Evolutionary conservation across 768 basidiomycete species (phyloP).

Genomic region (Cytidiella melzeri): DNA sequence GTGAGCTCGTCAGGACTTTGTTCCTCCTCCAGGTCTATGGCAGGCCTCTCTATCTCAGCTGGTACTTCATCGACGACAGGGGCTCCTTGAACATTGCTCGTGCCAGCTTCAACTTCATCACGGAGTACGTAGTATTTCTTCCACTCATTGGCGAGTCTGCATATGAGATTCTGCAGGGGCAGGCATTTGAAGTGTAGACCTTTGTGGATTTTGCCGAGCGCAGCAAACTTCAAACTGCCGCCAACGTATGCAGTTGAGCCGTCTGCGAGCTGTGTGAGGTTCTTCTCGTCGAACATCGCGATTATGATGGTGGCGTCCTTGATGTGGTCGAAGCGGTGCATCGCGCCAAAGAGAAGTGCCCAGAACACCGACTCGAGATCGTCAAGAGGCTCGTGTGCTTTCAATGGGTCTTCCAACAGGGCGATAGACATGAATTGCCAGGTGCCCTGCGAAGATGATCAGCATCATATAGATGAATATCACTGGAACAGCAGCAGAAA

Average conservation of each 20-base stretch:
- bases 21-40: too few species aligned
- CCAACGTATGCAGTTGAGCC: background rate
- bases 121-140: background rate
- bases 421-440: conserved; percentile 3
- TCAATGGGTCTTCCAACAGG: background rate
- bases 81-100: too few species aligned
- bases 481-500: background rate
- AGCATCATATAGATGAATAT: too few species aligned
- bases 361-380: background rate
- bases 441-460: background rate
- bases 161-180: background rate
- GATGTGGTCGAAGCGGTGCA: too few species aligned
- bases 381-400: background rate
- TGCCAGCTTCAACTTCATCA: too few species aligned
- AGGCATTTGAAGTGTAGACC: background rate
- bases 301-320: background rate
- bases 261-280: background rate
- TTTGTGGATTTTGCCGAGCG: background rate
- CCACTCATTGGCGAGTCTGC: background rate
- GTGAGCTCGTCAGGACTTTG: too few species aligned
- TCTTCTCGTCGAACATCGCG: background rate
- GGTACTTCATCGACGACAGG: too few species aligned
- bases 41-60: too few species aligned
- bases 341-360: background rate
- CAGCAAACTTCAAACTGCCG: background rate